Evolutionary conservation across 345 rosid species (phyloP).

Genomic region (Alliaria petiolata): DNA sequence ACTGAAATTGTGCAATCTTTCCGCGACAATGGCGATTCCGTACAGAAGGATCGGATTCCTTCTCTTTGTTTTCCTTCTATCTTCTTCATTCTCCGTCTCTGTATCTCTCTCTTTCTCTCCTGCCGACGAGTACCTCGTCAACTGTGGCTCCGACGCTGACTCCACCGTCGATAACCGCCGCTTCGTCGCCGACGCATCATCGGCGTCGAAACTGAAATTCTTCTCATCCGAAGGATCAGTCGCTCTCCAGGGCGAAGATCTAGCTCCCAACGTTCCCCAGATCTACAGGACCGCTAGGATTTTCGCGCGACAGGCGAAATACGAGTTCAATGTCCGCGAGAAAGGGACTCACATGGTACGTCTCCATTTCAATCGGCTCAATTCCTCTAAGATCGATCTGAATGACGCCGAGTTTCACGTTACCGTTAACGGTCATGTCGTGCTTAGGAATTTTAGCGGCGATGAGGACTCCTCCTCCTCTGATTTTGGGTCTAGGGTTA

Average conservation of each 20-base stretch:
- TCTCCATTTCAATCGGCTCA: conserved; percentile 57
- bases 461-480: conserved; percentile 26
- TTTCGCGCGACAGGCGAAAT: conserved; percentile 57
- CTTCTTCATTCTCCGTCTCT: conserved; percentile 10
- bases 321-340: conserved; percentile 54
- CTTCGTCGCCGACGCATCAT: conserved; percentile 51
- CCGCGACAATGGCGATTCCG: conserved; percentile 17
- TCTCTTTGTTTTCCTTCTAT: conserved; percentile 19
- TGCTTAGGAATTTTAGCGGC: conserved; percentile 54
- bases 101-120: conserved; percentile 44
- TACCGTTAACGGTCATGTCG: conserved; percentile 61
- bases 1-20: conserved; percentile 1
- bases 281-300: conserved; percentile 66
- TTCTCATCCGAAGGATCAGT: conserved; percentile 37
- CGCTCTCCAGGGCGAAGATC: conserved; percentile 31
- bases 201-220: conserved; percentile 8
- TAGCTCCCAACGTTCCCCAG: conserved; percentile 31
- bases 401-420: conserved; percentile 63
- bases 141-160: conserved; percentile 65
- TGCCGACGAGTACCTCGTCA: conserved; percentile 54
- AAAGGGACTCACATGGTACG: conserved; percentile 77
- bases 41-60: conserved; percentile 6
- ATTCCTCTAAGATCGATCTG: conserved; percentile 40
- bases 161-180: conserved; percentile 54
- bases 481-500: conserved; percentile 35